phyloP scores from a whole-genome alignment of 208 protist species.

The Acanthamoeba divionensis region DNA sequence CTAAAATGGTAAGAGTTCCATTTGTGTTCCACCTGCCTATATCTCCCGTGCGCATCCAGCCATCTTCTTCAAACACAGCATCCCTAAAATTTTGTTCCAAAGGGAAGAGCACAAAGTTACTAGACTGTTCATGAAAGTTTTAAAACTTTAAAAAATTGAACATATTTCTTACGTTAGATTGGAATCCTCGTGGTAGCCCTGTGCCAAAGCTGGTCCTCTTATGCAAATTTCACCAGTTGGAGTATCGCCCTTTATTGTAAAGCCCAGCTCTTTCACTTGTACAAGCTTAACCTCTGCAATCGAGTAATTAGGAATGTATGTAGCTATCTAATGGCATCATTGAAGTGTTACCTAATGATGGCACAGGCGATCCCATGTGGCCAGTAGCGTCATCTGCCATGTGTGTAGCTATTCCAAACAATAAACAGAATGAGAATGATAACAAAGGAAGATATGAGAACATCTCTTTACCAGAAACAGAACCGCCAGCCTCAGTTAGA shows the following conservation, averaged over 20 bases:
- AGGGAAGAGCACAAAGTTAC: background rate
- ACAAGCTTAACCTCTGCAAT: slow-evolving; percentile 49
- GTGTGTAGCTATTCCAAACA: background rate
- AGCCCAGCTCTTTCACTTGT: background rate
- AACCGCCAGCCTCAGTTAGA: slow-evolving; percentile 20
- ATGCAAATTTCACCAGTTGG: slow-evolving; percentile 36
- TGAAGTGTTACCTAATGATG: background rate
- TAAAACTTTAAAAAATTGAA: background rate
- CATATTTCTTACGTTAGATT: background rate
- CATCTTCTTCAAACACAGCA: slow-evolving; percentile 44
- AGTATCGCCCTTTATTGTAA: background rate
- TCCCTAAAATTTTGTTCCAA: background rate
- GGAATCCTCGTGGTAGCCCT: slow-evolving; percentile 21
- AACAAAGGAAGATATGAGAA: background rate
- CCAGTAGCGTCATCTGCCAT: background rate
- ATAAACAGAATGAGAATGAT: background rate
- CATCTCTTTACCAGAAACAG: background rate
- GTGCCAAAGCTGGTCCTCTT: background rate
- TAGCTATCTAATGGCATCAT: background rate
- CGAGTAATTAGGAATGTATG: background rate
- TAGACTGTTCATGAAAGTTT: background rate
- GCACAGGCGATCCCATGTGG: background rate
- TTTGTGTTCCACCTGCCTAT: slow-evolving; percentile 75
- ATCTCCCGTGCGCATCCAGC: slow-evolving; percentile 88
- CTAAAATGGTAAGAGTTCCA: slow-evolving; percentile 83